Conservation (phyloP, 2,329 filamentous ascomycete species). For the Colletotrichum endophyticum region DNA sequence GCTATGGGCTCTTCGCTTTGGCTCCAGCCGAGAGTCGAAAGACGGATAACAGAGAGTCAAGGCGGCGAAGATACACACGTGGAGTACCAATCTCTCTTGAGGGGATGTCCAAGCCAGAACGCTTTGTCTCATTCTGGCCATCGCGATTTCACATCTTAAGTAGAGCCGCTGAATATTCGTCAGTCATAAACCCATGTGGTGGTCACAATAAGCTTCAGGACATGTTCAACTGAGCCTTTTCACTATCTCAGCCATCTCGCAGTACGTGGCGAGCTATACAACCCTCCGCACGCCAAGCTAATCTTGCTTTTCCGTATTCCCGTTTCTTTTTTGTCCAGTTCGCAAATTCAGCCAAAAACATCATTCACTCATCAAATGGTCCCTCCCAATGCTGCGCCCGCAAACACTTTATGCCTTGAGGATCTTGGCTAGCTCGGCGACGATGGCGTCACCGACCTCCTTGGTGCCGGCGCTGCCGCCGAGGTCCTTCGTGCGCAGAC, state of each 20-base stretch:
- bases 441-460: constrained; percentile 71
- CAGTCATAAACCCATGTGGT: not conserved
- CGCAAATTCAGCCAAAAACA: not conserved
- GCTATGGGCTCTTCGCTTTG: too few species aligned
- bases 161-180: not conserved
- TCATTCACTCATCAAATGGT: not conserved
- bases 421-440: constrained; percentile 73
- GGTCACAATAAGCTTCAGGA: not conserved
- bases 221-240: not conserved
- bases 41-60: rapidly evolving
- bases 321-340: not conserved
- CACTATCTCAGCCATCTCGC: not conserved
- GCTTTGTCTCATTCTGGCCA: too few species aligned
- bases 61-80: too few species aligned
- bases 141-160: not conserved
- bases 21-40: too few species aligned
- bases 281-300: not conserved
- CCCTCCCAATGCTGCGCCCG: not conserved
- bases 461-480: constrained; percentile 76
- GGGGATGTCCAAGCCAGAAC: too few species aligned
- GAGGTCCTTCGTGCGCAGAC: constrained; percentile 82
- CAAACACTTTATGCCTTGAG: constrained; percentile 48
- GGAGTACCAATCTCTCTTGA: too few species aligned
- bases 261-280: not conserved
- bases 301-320: not conserved